These are phyloP conservation scores for Coemansia sp. DNA, from an alignment of 192 early-diverging fungal genomes.

Conservation along the genomic window DNA sequence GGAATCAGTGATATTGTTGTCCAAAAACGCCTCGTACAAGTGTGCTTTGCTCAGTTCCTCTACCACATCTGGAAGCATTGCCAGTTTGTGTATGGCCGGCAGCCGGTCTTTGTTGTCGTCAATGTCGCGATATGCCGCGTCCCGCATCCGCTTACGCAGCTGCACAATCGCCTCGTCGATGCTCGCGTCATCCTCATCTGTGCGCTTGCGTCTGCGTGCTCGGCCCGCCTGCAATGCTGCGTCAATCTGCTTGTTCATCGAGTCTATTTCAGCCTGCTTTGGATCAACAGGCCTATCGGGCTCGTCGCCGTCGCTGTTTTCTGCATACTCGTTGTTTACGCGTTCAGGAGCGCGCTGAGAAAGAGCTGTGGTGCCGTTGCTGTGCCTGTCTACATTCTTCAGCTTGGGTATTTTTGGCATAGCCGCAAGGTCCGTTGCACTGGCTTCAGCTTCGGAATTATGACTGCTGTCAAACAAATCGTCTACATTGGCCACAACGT, in stretches of 20 bases:
- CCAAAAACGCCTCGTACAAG: slow-evolving; percentile 71
- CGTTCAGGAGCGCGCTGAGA: not conserved
- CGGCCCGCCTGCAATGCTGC: slow-evolving; percentile 39
- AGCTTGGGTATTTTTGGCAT: slow-evolving; percentile 51
- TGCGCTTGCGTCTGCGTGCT: slow-evolving; percentile 42
- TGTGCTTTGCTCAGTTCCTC: slow-evolving; percentile 53
- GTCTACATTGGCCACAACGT: not conserved
- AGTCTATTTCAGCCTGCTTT: slow-evolving; percentile 48
- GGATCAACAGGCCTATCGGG: slow-evolving; percentile 25
- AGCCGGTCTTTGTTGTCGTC: slow-evolving; percentile 51
- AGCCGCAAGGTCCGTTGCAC: slow-evolving; percentile 7
- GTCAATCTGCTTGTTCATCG: slow-evolving; percentile 44
- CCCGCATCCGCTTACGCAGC: slow-evolving; percentile 52
- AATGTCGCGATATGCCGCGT: slow-evolving; percentile 51
- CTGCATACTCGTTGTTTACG: not conserved
- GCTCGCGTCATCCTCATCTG: slow-evolving; percentile 48
- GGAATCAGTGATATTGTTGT: slow-evolving; percentile 80
- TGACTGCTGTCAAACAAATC: slow-evolving; percentile 6
- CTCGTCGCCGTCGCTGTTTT: slow-evolving; percentile 7
- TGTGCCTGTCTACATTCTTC: not conserved
- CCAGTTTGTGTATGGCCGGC: slow-evolving; percentile 53
- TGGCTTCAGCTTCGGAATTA: not conserved
- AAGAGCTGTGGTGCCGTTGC: not conserved
- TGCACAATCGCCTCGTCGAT: slow-evolving; percentile 51
- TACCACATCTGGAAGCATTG: slow-evolving; percentile 48